Evolutionary conservation across 2,329 filamentous ascomycete genomes (phyloP).

Genomic region (Scleromitrula shiraiana): DNA sequence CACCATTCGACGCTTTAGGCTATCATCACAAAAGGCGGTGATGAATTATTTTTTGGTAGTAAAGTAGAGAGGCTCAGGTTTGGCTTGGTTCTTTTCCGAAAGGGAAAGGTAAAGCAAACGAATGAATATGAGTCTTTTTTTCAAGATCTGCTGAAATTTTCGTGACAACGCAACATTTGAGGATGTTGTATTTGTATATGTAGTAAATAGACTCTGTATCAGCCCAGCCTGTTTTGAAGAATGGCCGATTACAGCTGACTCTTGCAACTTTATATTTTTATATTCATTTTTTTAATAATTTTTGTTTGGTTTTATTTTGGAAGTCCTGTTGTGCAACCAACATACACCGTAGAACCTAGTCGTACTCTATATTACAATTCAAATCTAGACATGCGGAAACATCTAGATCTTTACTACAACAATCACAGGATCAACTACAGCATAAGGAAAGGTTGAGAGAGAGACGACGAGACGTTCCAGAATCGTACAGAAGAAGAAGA

Average conservation of each 20-base stretch:
- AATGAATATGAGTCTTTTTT: not conserved
- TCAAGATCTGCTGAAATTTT: not conserved
- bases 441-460: constrained; percentile 7
- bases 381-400: constrained; percentile 2
- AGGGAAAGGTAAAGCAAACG: constrained; percentile 1
- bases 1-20: constrained; percentile 7
- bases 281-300: too few relatives aligned
- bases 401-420: constrained; percentile 5
- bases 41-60: not conserved
- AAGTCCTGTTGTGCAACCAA: constrained; percentile 10
- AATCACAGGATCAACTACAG: constrained; percentile 9
- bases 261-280: too few relatives aligned
- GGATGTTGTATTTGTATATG: constrained; percentile 7
- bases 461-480: not conserved
- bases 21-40: constrained; percentile 10
- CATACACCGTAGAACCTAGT: not conserved
- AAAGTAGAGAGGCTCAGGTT: constrained; percentile 7
- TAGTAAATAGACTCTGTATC: too few relatives aligned
- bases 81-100: too few relatives aligned
- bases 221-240: not conserved
- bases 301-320: too few relatives aligned
- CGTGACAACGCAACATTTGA: constrained; percentile 1
- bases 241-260: constrained; percentile 5
- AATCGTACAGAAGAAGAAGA: not conserved
- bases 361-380: too few relatives aligned